Base-by-base conservation (phyloP, 176 grass and related monocot species). In the Zea mays region DNA sequence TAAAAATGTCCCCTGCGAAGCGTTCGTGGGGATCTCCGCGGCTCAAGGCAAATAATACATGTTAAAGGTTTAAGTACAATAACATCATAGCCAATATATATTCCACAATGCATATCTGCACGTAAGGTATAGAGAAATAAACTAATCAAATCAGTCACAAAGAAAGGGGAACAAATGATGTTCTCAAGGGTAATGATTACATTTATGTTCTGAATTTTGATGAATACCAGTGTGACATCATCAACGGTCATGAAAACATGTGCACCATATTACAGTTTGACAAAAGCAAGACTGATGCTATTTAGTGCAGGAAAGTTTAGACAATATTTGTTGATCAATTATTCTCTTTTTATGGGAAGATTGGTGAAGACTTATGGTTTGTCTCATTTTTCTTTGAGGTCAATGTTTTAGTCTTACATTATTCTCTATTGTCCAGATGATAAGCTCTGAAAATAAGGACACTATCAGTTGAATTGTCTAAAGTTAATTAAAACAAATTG, bases 51-150 rank as follows among this genome's bases (percentile, higher is more conserved):
- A 27, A 27, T 27, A 27, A 27, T 27, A 27, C 27, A 41, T 50
- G 86, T 81, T 82, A 97, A 83, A 52, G 88, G 82, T 48, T 92
- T 97, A 40, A 97, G 85, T 72, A 97, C 82, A 71, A 97, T 82
- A 75, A 97, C 73, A 90, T 97, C 94, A 57, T 91, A 94, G 82
- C 94, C 94, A 15, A 97, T 79, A 68, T 94, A 97, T 77, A 97
- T 88, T 54, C 94, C 94, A 76, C 94, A 27, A 27, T 27, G 27
- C 94, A 74, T 97, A 97, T 78, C 94, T 97, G 85, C 71, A 92
- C 46, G 73, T 19, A 40, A 69, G 74, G 19, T 73, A 73, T 55
- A 78, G 67, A 87, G 8, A 66, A 36, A 74, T 39, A 16, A 69
- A 79, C 74, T 56, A 83, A 42, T 7, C 19, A 52, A 38, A 73